These are phyloP conservation scores for Penicillium arizonense DNA, from an alignment of 495 filamentous ascomycete species.

Conservation along the genomic window DNA sequence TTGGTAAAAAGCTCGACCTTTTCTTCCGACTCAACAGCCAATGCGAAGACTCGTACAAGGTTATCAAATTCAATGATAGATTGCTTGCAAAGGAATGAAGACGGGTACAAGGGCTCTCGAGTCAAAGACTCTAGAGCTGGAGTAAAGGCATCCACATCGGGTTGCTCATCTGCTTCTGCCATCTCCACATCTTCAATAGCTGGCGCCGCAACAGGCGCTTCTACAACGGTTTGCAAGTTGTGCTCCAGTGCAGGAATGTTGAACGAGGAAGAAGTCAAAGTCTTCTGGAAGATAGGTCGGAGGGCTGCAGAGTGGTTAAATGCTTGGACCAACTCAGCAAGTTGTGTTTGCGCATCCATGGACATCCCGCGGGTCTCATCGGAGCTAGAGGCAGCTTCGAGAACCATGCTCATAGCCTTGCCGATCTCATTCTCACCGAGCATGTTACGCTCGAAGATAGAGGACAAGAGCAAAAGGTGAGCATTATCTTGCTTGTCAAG, in stretches of 20 bases:
- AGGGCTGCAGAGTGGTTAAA: constrained; percentile 53
- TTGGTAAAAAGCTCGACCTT: constrained; percentile 57
- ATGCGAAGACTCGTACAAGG: constrained; percentile 63
- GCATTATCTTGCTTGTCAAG: constrained; percentile 57
- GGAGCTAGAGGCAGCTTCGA: constrained; percentile 40
- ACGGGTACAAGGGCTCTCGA: constrained; percentile 23
- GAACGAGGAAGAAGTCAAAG: constrained; percentile 59
- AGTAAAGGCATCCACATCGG: constrained; percentile 38
- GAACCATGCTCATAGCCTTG: constrained; percentile 59
- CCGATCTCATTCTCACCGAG: constrained; percentile 61
- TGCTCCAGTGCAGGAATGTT: constrained; percentile 69
- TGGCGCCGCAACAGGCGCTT: constrained; percentile 35
- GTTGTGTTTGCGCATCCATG: constrained; percentile 54
- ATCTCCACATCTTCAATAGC: constrained; percentile 53
- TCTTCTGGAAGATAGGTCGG: constrained; percentile 57
- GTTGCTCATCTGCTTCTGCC: constrained; percentile 37
- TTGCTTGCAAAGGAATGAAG: constrained; percentile 38
- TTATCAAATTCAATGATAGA: constrained; percentile 46
- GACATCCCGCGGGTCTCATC: constrained; percentile 37
- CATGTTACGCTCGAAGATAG: constrained; percentile 58
- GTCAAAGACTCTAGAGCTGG: constrained; percentile 35
- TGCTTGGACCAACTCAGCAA: constrained; percentile 61
- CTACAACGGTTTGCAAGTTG: constrained; percentile 65
- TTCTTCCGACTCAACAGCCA: constrained; percentile 48
- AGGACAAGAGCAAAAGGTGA: constrained; percentile 56